Conservation (phyloP, 148 eudicot species). For the Rhododendron vialii region DNA sequence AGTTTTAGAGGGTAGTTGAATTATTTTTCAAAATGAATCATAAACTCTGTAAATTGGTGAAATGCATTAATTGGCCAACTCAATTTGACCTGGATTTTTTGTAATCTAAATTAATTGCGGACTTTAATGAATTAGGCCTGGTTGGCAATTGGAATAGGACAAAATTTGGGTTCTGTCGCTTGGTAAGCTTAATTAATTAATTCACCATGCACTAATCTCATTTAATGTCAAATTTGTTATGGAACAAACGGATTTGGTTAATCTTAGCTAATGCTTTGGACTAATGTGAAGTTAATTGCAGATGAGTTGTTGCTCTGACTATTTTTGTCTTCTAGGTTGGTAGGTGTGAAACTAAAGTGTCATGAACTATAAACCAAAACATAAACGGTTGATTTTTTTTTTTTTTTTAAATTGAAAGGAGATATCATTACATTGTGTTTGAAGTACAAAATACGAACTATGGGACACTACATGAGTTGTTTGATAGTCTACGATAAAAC, state of each 20-base stretch:
- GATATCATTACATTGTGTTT: no score
- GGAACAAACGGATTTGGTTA: no score
- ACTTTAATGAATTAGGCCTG: not conserved
- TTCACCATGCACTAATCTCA: not conserved
- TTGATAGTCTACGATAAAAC: no score
- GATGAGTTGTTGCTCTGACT: not conserved
- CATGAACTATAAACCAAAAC: no score
- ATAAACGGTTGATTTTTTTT: no score
- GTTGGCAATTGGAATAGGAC: not conserved
- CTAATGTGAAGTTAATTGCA: not conserved
- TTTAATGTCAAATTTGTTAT: not conserved
- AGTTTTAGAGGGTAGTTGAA: no score
- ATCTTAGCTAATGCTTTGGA: not conserved
- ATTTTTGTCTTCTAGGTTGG: not conserved
- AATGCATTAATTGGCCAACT: not conserved
- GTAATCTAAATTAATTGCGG: not conserved
- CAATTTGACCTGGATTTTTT: not conserved
- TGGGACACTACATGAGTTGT: no score
- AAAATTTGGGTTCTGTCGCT: not conserved
- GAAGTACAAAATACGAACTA: no score
- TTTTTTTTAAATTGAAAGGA: no score
- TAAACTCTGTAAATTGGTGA: not conserved
- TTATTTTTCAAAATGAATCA: no score
- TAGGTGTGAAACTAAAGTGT: no score
- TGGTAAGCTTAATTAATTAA: not conserved